Percentiles rank a stretch among this genome's conserved stretches.
Evolutionary conservation across 495 filamentous ascomycete species (phyloP).

Genomic region (Penicillium pulvis): DNA sequence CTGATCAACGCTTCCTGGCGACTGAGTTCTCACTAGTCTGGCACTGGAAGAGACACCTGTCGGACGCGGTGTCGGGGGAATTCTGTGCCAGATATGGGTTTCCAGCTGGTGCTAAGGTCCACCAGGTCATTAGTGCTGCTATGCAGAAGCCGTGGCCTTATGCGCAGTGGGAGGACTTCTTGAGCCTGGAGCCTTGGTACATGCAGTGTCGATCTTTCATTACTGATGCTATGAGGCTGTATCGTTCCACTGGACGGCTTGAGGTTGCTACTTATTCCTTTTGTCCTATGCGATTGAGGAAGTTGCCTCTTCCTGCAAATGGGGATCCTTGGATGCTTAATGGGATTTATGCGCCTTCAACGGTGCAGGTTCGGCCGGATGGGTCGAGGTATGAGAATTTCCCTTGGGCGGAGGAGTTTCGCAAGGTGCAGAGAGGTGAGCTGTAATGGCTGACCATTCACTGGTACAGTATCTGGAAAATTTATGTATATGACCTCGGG

Average conservation of each 20-base stretch:
- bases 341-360: conserved; percentile 12
- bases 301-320: background rate
- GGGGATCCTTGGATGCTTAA: conserved; percentile 21
- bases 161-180: conserved; percentile 14
- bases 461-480: too few species aligned
- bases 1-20: conserved; percentile 17
- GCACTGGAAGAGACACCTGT: conserved; percentile 18
- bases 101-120: conserved; percentile 1
- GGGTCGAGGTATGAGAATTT: conserved; percentile 18
- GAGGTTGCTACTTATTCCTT: conserved; percentile 14
- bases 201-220: conserved; percentile 10
- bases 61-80: background rate
- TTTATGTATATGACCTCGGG: too few species aligned
- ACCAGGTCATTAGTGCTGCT: conserved; percentile 10
- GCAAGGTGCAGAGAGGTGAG: background rate
- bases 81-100: conserved; percentile 15
- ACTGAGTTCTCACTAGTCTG: conserved; percentile 20
- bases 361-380: conserved; percentile 5
- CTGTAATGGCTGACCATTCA: background rate
- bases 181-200: conserved; percentile 12
- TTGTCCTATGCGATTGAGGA: conserved; percentile 15
- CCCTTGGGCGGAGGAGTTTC: conserved; percentile 14
- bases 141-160: conserved; percentile 10
- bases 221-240: conserved; percentile 10
- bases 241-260: conserved; percentile 11